Evolutionary conservation across 805 yeast species (phyloP), one percentile per base, ranked within the genome.

Genomic region (Metschnikowia shivogae): DNA sequence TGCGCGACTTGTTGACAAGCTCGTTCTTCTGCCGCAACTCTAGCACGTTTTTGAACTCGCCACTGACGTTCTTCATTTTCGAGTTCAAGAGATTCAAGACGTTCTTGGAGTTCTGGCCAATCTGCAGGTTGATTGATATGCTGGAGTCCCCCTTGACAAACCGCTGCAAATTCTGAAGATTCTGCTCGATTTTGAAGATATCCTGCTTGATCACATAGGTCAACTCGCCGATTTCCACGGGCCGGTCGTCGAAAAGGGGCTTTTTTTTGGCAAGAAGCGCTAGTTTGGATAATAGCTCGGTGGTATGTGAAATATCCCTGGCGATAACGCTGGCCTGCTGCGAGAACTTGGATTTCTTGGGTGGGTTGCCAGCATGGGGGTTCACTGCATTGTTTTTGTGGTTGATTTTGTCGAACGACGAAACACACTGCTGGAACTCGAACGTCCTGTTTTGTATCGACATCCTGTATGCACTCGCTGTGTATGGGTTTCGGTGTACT

Each of bases 371-470:
- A 24, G 47, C 34, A 24, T 40, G 29, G 22, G 34, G 49, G 40
- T 46, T 50, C 44, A 35, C 44, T 54, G 60, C 58, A 46, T 49
- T 58, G 41, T 48, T 56, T 55, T 61, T 63, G 35, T 51, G 53
- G 56, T 78, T 73, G 44, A 80, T 77, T 55, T 80, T 80, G 60
- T 83, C 82, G 63, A 84, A 83, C 2, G 90, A 80, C 37, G 81
- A 67, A 27, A 92, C 97, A 60, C 96, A 89, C 59, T 89, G 90
- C 55, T 89, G 92, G 70, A 92, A 92, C 73, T 92, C 98, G 50
- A 80, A 74, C 7, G 98, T 92, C 54, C 99, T 75, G 67, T 92
- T 95, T 61, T 86, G 92, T 34, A 81, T 72, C 24, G 55, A 47
- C 56, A 51, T 52, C 41, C 13, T 35, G 26, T 14, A 17, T 17